These are phyloP conservation scores for Ehretia macrophylla DNA, from an alignment of 257 asterid species.

Conservation along the genomic window DNA sequence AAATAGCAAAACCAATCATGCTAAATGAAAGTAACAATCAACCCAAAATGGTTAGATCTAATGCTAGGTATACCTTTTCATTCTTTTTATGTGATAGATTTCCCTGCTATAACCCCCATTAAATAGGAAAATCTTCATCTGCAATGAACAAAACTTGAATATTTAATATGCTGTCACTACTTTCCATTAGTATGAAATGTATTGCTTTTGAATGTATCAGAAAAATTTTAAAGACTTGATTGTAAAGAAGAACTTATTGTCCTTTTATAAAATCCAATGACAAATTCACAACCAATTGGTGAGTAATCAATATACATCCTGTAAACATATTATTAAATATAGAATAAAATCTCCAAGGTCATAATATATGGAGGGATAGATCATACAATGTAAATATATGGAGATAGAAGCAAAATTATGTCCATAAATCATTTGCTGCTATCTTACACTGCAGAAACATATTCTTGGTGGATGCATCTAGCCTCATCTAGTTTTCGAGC, in stretches of 20 bases:
- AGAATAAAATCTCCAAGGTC: neutral
- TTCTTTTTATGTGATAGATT: conserved; percentile 89
- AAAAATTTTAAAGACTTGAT: neutral
- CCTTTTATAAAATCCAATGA: conserved; percentile 93
- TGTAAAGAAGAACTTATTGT: conserved; percentile 50
- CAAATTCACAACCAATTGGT: conserved; percentile 97
- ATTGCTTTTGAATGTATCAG: neutral
- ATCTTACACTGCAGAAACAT: conserved; percentile 88
- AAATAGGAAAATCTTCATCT: conserved; percentile 84
- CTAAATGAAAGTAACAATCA: neutral
- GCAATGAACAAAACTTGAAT: conserved; percentile 21
- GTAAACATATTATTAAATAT: conserved; percentile 14
- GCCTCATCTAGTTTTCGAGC: conserved; percentile 77
- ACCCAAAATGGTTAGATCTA: conserved; percentile 6
- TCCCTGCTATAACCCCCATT: conserved; percentile 98
- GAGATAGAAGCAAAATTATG: neutral
- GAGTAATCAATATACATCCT: conserved; percentile 98
- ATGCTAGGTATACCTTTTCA: conserved; percentile 66
- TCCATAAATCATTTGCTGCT: neutral
- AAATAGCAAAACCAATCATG: too few relatives aligned
- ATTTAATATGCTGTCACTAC: neutral
- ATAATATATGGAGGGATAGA: neutral
- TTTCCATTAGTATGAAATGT: neutral
- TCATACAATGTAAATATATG: too few relatives aligned
- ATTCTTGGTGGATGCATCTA: conserved; percentile 84